Base-by-base conservation (phyloP, 805 yeast genomes). In the Metschnikowia peoriensis region DNA sequence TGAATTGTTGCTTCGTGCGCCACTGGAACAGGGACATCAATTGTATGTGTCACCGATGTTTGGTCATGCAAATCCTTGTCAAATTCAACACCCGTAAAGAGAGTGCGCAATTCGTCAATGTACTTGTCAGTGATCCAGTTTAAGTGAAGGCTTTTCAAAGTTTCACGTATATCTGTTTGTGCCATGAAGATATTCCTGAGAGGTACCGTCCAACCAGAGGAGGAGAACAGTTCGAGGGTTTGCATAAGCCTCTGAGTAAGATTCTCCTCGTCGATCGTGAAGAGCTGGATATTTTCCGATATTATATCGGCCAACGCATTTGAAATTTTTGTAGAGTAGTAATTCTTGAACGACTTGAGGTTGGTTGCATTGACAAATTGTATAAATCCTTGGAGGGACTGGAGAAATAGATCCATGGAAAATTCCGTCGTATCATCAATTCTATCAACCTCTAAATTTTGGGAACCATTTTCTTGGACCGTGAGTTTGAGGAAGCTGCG, bases 71-170 rank as follows among this genome's bases (percentile, higher is more conserved):
- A 15, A 17, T 51, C 47, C 6, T 40, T 8, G 6, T 46, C 51
- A 32, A 57, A 57, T 8, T 11, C 38, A 4, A 51, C 50, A 7
- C 44, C 38, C 14, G 50, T 55, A 49, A 66, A 68, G 4, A 59
- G 49, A 4, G 47, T 41, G 38, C 74, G 60, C 16, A 73, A 61
- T 46, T 57, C 56, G 40, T 69, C 64, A 38, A 74, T 67, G 53
- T 65, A 72, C 41, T 65, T 66, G 42, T 71, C 72, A 12, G 65
- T 53, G 2, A 66, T 50, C 72, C 74, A 72, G 44, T 72, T 64
- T 37, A 55, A 41, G 51, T 72, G 63, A 35, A 73, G 59, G 16
- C 55, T 58, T 37, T 66, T 58, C 46, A 73, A 58, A 22, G 66
- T 61, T 7, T 63, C 66, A 15, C 63, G 57, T 28, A 68, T 52